Conservation (phyloP, 306 rosid species). For the Mucuna pruriens region DNA sequence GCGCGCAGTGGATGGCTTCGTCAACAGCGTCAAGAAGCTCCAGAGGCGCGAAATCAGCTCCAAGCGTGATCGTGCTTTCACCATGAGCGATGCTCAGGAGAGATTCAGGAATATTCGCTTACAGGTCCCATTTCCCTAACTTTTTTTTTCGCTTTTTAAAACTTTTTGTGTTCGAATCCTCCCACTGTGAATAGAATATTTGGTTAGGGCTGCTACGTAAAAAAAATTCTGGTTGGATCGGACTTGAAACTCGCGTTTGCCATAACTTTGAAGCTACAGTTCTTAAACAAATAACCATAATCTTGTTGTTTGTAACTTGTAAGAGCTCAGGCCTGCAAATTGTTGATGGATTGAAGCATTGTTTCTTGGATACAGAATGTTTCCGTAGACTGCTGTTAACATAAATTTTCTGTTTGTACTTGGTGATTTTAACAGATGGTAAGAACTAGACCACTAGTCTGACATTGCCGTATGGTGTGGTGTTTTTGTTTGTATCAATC, state of each 20-base stretch:
- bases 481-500: neutral
- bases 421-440: too few species aligned
- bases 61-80: conserved; percentile 65
- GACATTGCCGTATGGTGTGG: too few species aligned
- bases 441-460: too few species aligned
- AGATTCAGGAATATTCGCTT: conserved; percentile 65
- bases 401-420: too few species aligned
- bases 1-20: conserved; percentile 58
- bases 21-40: conserved; percentile 67
- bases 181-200: neutral
- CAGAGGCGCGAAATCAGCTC: conserved; percentile 73
- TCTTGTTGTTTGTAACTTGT: neutral
- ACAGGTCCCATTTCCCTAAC: conserved; percentile 42
- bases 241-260: neutral
- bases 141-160: neutral
- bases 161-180: neutral
- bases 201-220: neutral
- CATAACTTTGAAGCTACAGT: neutral
- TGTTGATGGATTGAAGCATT: conserved; percentile 17
- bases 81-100: conserved; percentile 69
- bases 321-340: neutral
- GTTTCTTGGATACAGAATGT: neutral
- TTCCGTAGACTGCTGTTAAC: neutral
- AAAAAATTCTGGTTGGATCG: neutral
- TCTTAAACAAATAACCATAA: neutral